These are phyloP conservation scores for Serpula lacrymans DNA, from an alignment of 768 basidiomycete genomes.

Conservation along the genomic window DNA sequence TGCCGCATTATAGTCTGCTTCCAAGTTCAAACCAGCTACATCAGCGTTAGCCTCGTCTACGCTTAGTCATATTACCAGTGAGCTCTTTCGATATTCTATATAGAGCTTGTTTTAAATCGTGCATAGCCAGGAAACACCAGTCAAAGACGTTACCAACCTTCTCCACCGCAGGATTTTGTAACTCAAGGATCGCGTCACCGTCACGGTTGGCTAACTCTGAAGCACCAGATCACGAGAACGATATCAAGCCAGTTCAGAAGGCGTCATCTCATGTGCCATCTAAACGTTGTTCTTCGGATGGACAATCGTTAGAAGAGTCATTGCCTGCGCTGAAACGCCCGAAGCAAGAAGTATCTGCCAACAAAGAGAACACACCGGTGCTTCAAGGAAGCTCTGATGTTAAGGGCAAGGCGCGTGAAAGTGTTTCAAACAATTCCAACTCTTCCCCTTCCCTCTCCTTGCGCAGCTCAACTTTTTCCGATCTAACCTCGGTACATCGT, in stretches of 20 bases:
- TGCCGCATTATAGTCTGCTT: conserved; percentile 14
- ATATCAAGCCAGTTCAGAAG: no score
- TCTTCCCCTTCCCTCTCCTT: no score
- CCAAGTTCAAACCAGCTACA: conserved; percentile 47
- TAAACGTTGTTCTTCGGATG: conserved; percentile 30
- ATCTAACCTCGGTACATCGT: no score
- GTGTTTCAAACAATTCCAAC: no score
- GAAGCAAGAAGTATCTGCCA: conserved; percentile 13
- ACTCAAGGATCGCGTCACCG: conserved; percentile 16
- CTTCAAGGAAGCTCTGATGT: no score
- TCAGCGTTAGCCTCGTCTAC: conserved; percentile 4
- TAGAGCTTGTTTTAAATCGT: no score
- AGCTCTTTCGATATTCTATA: no score
- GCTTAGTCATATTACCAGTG: not conserved
- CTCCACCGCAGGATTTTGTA: conserved; percentile 43
- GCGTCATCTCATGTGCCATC: conserved; percentile 12
- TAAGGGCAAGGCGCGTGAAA: no score
- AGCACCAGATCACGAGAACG: no score
- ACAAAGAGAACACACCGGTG: conserved; percentile 24
- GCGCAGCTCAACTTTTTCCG: no score
- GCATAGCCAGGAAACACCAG: no score
- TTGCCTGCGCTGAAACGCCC: conserved; percentile 28
- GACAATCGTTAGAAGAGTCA: conserved; percentile 7
- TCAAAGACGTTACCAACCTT: no score
- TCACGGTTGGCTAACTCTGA: conserved; percentile 10